These are phyloP conservation scores for Venturia pyrina DNA, from an alignment of 2,329 filamentous ascomycete genomes.

Conservation along the genomic window DNA sequence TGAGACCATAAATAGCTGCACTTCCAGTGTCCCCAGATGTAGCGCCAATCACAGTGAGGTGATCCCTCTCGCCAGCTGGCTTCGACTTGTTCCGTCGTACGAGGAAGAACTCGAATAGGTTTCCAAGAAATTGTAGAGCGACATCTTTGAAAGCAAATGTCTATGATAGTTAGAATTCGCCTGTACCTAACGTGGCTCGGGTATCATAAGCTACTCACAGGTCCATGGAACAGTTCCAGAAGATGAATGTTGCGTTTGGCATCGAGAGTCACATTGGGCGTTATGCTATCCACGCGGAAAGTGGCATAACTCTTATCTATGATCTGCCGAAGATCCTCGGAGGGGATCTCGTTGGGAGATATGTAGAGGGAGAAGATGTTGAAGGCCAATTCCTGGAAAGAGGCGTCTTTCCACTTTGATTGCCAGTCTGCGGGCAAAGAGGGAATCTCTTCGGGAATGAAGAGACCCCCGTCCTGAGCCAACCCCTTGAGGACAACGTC, in stretches of 20 bases:
- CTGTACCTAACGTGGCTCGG: neutral
- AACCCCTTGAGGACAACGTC: conserved; percentile 84
- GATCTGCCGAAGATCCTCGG: conserved; percentile 69
- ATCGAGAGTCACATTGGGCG: conserved; percentile 70
- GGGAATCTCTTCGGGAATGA: conserved; percentile 78
- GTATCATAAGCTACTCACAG: conserved; percentile 23
- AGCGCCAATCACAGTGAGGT: conserved; percentile 31
- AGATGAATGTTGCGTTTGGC: conserved; percentile 64
- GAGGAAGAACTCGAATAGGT: conserved; percentile 85
- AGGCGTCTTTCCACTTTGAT: conserved; percentile 63
- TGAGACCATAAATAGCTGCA: conserved; percentile 87
- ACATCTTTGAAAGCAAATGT: conserved; percentile 78
- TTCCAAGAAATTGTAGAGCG: conserved; percentile 89
- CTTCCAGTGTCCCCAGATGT: conserved; percentile 58
- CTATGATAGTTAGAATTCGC: neutral
- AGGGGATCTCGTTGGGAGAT: conserved; percentile 69
- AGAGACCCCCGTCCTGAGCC: conserved; percentile 76
- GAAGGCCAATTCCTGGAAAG: conserved; percentile 73
- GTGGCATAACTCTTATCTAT: conserved; percentile 80
- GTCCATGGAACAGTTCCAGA: conserved; percentile 92
- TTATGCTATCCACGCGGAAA: conserved; percentile 70
- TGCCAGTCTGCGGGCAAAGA: conserved; percentile 52
- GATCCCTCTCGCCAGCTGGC: conserved; percentile 42
- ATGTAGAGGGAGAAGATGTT: conserved; percentile 84
- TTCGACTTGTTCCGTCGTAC: conserved; percentile 62